phyloP scores from a whole-genome alignment of 805 yeast species.

The Candida ulmi region DNA sequence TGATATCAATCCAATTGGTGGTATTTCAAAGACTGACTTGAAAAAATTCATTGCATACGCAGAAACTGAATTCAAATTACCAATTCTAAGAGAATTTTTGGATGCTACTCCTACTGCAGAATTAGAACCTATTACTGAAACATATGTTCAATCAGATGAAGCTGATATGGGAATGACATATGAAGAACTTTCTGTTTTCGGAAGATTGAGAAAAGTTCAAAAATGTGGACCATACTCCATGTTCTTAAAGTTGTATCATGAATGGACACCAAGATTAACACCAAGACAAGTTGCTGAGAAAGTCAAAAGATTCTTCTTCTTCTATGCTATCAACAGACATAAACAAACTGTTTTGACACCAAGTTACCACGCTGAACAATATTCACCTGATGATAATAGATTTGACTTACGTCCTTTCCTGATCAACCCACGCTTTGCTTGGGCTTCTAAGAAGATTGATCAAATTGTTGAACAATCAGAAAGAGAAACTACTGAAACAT shows the following conservation, averaged over 20 bases:
- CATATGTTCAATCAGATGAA: slow-evolving; percentile 94
- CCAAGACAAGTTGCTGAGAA: slow-evolving; percentile 87
- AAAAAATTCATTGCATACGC: slow-evolving; percentile 85
- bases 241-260: slow-evolving; percentile 85
- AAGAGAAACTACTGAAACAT: slow-evolving; percentile 27
- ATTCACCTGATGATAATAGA: slow-evolving; percentile 96
- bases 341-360: slow-evolving; percentile 98
- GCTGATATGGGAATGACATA: slow-evolving; percentile 98
- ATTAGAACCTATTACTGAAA: slow-evolving; percentile 89
- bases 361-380: slow-evolving; percentile 94
- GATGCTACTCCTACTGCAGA: slow-evolving; percentile 98
- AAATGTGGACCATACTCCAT: slow-evolving; percentile 96
- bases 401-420: slow-evolving; percentile 95
- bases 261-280: slow-evolving; percentile 82
- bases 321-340: slow-evolving; percentile 92
- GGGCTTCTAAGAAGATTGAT: slow-evolving; percentile 89
- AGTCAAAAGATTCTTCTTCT: slow-evolving; percentile 89
- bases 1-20: slow-evolving; percentile 98
- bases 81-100: slow-evolving; percentile 71
- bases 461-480: slow-evolving; percentile 58
- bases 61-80: slow-evolving; percentile 58
- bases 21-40: slow-evolving; percentile 90
- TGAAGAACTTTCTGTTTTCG: slow-evolving; percentile 87
- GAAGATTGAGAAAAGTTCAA: slow-evolving; percentile 82
- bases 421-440: slow-evolving; percentile 81